phyloP scores from a whole-genome alignment of 495 filamentous ascomycete species.

The Talaromyces trachyspermus region DNA sequence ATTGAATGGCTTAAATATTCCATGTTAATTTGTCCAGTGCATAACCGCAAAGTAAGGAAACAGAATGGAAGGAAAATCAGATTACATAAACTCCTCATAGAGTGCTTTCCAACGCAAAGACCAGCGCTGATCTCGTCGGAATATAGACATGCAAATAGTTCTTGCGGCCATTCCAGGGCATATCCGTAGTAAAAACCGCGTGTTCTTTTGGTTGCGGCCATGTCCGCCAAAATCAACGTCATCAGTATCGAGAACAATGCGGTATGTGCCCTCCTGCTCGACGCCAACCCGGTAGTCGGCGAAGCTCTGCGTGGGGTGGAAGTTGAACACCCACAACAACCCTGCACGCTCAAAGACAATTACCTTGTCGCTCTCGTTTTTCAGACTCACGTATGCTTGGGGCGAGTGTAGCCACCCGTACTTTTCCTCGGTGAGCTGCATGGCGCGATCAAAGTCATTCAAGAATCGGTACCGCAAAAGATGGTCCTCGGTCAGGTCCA shows the following conservation, averaged over 20 bases:
- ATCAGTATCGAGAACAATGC: conserved; percentile 81
- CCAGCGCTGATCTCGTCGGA: conserved; percentile 69
- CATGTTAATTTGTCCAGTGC: no score
- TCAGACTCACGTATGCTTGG: conserved; percentile 87
- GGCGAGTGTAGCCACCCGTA: conserved; percentile 86
- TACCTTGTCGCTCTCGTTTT: conserved; percentile 92
- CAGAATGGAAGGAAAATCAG: neutral
- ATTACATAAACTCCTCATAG: conserved; percentile 20
- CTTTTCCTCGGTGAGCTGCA: conserved; percentile 80
- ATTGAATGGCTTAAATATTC: no score
- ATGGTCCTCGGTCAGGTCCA: conserved; percentile 82
- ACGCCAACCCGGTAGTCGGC: conserved; percentile 90
- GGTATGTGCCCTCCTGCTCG: conserved; percentile 76
- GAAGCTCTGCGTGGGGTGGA: conserved; percentile 80
- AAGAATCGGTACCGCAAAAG: conserved; percentile 86
- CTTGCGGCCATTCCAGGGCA: conserved; percentile 78
- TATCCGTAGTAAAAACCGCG: conserved; percentile 84
- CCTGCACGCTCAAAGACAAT: conserved; percentile 92
- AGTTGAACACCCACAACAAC: conserved; percentile 92
- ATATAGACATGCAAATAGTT: conserved; percentile 94
- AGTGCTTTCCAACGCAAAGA: conserved; percentile 45
- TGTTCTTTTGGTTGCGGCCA: conserved; percentile 63
- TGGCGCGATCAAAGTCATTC: conserved; percentile 87
- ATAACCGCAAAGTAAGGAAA: no score
- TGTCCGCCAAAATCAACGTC: conserved; percentile 71